Percentiles rank a stretch among this genome's conserved stretches.
phyloP scores from a whole-genome alignment of 768 basidiomycete species.

The Hypsizygus marmoreus region DNA sequence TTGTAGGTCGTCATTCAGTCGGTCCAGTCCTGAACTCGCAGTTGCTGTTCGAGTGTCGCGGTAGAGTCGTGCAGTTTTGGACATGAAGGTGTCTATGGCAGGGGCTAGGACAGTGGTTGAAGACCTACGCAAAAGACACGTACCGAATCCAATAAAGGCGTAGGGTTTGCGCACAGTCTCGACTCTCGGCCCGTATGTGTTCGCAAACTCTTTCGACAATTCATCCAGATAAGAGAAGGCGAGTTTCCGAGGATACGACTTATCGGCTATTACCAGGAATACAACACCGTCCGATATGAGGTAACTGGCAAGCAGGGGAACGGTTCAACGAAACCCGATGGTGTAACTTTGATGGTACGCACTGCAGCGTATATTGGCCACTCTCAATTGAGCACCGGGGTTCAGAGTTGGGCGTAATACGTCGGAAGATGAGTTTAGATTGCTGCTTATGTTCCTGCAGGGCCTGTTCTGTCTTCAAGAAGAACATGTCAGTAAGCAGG shows the following conservation, averaged over 20 bases:
- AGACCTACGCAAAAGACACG: constrained; percentile 30
- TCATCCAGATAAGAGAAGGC: constrained; percentile 98
- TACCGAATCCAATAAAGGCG: constrained; percentile 97
- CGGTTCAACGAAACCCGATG: constrained; percentile 10
- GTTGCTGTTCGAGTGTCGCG: constrained; percentile 87
- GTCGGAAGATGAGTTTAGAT: constrained; percentile 93
- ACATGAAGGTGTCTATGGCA: constrained; percentile 92
- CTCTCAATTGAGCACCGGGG: constrained; percentile 97
- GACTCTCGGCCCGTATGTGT: constrained; percentile 91
- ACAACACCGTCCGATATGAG: constrained; percentile 93
- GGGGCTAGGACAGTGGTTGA: background rate
- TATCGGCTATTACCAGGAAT: constrained; percentile 93
- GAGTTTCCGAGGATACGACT: constrained; percentile 95
- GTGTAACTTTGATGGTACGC: constrained; percentile 32
- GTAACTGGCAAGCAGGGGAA: constrained; percentile 59
- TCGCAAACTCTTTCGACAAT: constrained; percentile 92
- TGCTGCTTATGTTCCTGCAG: constrained; percentile 99
- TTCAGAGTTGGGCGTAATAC: constrained; percentile 92
- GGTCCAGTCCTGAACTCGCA: constrained; percentile 75
- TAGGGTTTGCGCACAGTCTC: constrained; percentile 95
- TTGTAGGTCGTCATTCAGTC: constrained; percentile 92
- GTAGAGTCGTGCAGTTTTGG: constrained; percentile 94
- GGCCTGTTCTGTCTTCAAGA: constrained; percentile 80
- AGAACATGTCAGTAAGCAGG: constrained; percentile 16
- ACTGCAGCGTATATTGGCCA: constrained; percentile 96